Base-by-base conservation (phyloP, 441 rosid genomes). In the Pelargonium fulgidum region DNA sequence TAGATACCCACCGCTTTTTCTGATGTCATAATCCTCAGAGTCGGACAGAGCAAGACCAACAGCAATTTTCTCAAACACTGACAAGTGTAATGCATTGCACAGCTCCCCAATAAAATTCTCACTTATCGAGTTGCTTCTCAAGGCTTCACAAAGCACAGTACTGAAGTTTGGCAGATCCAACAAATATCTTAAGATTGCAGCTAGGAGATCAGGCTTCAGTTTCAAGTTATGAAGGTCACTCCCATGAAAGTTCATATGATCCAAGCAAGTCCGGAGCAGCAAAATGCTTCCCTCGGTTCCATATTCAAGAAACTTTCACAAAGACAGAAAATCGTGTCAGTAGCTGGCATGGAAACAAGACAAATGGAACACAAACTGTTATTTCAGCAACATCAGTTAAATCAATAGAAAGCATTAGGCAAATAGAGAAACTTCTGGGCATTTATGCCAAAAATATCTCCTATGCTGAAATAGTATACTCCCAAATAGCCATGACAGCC, bases 31-130 rank as follows among this genome's bases (percentile, higher is more conserved):
- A 70, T 77, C 80, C 59, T 87, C 95, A 26, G 87, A 84, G 68
- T 85, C 87, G 29, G 86, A 82, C 22, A 92, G 80, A 54, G 97
- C 93, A 64, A 95, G 88, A 79, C 86, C 92, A 72, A 88, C 72
- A 73, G 75, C 83, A 71, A 95, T 79, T 77, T 85, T 95, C 74
- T 95, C 96, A 64, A 85, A 70, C 64, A 81, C 52, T 1, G 98
- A 86, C 76, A 95, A 81, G 65, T 73, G 78, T 66, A 89, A 75
- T 9, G 77, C 65, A 74, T 65, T 70, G 0, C 88, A 82, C 44
- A 95, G 79, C 73, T 84, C 83, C 75, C 81, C 82, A 6, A 92
- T 73, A 75, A 83, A 72, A 8, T 78, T 85, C 68, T 81, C 88
- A 65, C 73, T 82, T 73, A 91, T 65, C 76, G 83, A 88, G 6